Conservation (phyloP, 768 basidiomycete species). For the Hypholoma sublateritium region DNA sequence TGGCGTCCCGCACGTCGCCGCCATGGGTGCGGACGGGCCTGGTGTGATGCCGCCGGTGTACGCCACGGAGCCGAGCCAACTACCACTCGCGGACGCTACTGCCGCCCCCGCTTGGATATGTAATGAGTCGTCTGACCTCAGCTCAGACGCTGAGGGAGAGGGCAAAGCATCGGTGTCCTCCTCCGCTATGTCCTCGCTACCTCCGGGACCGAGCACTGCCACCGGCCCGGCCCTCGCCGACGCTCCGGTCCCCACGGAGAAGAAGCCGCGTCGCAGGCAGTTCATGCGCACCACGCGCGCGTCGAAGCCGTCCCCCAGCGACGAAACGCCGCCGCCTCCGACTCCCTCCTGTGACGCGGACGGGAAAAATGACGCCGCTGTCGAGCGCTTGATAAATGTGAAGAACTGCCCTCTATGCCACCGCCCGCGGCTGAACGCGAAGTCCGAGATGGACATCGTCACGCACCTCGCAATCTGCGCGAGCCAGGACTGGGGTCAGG, state of each 20-base stretch:
- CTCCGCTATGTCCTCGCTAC: not conserved
- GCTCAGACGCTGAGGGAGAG: constrained; percentile 20
- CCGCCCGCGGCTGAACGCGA: constrained; percentile 78
- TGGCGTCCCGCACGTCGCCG: constrained; percentile 42
- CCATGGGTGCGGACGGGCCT: constrained; percentile 14
- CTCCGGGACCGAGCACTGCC: not conserved
- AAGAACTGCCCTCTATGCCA: constrained; percentile 94
- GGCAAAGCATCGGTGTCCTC: not conserved
- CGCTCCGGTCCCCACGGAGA: not conserved
- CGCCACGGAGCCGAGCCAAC: constrained; percentile 47
- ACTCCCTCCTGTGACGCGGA: not conserved
- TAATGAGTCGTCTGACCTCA: constrained; percentile 14
- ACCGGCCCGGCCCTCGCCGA: too few species aligned
- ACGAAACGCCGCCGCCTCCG: constrained; percentile 1
- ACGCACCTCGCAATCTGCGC: constrained; percentile 98
- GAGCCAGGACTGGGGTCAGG: constrained; percentile 86
- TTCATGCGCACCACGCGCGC: constrained; percentile 18
- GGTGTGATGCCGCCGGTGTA: constrained; percentile 23
- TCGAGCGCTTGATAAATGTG: constrained; percentile 93
- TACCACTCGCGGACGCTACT: constrained; percentile 37
- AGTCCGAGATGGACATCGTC: constrained; percentile 91
- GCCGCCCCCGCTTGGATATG: not conserved
- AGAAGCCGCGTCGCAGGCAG: constrained; percentile 20
- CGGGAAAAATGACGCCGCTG: constrained; percentile 27
- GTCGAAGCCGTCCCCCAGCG: constrained; percentile 13